phyloP scores from a whole-genome alignment of 1,139 yeast genomes.

The Groenewaldozyma sp. region DNA sequence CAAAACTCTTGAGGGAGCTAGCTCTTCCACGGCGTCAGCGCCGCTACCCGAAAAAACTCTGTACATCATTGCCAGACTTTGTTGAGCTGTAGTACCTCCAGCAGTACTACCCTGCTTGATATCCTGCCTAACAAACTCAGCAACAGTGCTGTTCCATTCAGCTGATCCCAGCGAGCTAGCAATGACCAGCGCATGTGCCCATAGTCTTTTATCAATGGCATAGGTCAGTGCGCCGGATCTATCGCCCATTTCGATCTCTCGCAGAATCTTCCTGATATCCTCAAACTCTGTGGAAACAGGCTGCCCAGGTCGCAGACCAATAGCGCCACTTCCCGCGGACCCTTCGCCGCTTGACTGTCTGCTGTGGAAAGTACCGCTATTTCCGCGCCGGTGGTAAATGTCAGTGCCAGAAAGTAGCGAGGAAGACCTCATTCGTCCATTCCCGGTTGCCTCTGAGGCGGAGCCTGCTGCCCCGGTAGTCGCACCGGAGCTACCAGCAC shows the following conservation, averaged over 20 bases:
- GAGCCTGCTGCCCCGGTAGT: conserved; percentile 11
- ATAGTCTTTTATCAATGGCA: conserved; percentile 57
- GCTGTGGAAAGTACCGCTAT: conserved; percentile 5
- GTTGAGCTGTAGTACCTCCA: conserved; percentile 32
- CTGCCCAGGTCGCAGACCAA: background rate
- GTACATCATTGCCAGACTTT: conserved; percentile 53
- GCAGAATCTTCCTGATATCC: conserved; percentile 24
- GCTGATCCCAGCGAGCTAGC: conserved; percentile 59
- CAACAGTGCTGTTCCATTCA: conserved; percentile 50
- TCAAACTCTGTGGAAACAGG: conserved; percentile 6
- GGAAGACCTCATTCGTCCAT: too few species aligned
- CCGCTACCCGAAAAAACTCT: conserved; percentile 60
- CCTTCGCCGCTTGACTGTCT: conserved; percentile 11
- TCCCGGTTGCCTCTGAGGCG: conserved; percentile 11
- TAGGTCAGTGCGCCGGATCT: conserved; percentile 55
- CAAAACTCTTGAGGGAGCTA: conserved; percentile 22
- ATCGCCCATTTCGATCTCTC: conserved; percentile 50
- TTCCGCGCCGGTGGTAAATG: conserved; percentile 13
- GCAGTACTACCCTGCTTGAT: conserved; percentile 24
- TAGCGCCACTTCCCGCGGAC: background rate
- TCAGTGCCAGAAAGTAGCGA: conserved; percentile 18
- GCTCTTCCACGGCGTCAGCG: conserved; percentile 43
- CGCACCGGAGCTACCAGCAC: conserved; percentile 14
- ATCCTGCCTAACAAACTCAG: conserved; percentile 39
- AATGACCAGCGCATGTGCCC: conserved; percentile 69